Evolutionary conservation across 2,329 filamentous ascomycete species (phyloP), one percentile per base, ranked within the genome.

Genomic region (Alternaria tenuissima): DNA sequence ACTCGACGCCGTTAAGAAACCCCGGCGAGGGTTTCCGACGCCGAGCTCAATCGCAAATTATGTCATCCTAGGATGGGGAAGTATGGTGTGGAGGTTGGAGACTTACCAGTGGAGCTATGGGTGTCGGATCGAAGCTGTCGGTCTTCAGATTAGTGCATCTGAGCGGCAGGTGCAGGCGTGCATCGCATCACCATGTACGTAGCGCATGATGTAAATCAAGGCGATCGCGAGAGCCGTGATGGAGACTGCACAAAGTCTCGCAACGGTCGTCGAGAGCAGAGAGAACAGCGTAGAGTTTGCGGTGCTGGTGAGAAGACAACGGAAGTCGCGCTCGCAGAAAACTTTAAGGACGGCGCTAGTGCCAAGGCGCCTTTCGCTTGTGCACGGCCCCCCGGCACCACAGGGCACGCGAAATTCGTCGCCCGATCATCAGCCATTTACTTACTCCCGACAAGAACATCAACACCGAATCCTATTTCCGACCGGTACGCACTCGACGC

Each of bases 11-110:
- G 89, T 93, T 89, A 90, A 86, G 89, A 91, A 84, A 86, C 91
- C 88, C 93, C 88, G 93, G 94, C 93, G 91, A 90, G 93, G 88
- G 91, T 83, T 86, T 92, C 93, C 94, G 88, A 88, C 84, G 81
- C 81, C 80, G 83, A 85, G 87, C 91, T 97, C 93, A 96, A 94
- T 94, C 93, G 94, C 93, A 97, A 97, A 97, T 97, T 97, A 92
- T 91, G 85, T 91, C 93, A 96, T 97, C 94, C 92, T 90, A 57
- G 56, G 48, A 60, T 43, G 55, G 61, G 51, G 59, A 43, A 42
- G 36, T 59, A 14, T 26, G 46, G 20, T 52, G 36, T 55, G 39
- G 36, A 61, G 48, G 39, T 18, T 48, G 57, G 38, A 51, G 42
- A 72, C 73, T 59, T 72, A 75, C 72, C 65, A 67, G 55, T 67